Evolutionary conservation across 306 rosid genomes (phyloP), one percentile per base, ranked within the genome.

Genomic region (Cucurbita maxima): DNA sequence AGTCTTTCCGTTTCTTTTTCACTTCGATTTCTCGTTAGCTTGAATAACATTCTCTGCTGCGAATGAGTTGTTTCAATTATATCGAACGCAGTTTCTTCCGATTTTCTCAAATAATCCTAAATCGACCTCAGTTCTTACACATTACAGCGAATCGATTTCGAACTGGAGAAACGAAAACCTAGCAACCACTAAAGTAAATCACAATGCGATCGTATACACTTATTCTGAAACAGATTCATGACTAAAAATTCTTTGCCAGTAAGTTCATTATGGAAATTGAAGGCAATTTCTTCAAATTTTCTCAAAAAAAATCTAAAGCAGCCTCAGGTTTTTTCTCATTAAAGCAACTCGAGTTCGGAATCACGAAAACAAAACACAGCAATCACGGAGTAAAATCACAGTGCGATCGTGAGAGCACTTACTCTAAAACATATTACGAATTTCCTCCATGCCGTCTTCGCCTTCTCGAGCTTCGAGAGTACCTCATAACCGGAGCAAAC

Each of bases 381-480:
- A 71, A 8, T 52, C 44, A 50, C 18, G 10, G 6, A 14, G 8
- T 52, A 43, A 37, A 37, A 40, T 37, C 20, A 15, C 0, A 72
- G n/a, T 36, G 20, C 36, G 38, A 54, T 58, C 58, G 4, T 54
- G 30, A 58, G 11, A 58, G 36, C 20, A 76, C 86, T 77, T 81
- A 68, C 81, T 47, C 74, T 48, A 82, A 83, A 80, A 83, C 86
- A 79, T 4, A 70, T 43, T 9, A 82, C 43, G 77, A 78, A 80
- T 73, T 75, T 79, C 55, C 62, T 72, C 79, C 84, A 76, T 0
- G 78, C 75, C 67, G 74, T 85, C 53, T 77, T 78, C 55, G 75
- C 74, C 51, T 52, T 80, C 10, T 74, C 81, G 25, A 88, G 79
- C 51, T 81, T 82, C 25, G 72, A 82, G 50, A 77, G 37, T 58